A percentile compares a stretch with the other conserved stretches of the same genome.
These are phyloP conservation scores for Skeletonema costatum DNA, from an alignment of 108 stramenopile species.

Conservation along the genomic window DNA sequence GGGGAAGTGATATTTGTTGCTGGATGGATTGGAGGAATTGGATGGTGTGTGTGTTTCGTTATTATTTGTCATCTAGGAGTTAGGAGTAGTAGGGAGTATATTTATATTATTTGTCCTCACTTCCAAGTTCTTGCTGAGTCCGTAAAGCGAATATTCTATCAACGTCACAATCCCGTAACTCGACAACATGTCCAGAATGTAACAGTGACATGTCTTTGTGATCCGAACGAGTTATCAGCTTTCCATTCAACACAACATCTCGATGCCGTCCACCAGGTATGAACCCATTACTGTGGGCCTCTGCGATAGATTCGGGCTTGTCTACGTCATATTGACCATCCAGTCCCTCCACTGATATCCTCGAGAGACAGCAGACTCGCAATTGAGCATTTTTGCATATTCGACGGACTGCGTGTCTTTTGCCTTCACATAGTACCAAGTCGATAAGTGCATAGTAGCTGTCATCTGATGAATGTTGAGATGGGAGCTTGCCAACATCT, in stretches of 20 bases:
- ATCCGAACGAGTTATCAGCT: too few species aligned
- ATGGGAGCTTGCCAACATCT: slow-evolving; percentile 27
- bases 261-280: too few species aligned
- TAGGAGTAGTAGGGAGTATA: too few species aligned
- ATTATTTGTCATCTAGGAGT: neutral
- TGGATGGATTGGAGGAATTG: neutral
- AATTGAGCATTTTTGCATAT: slow-evolving; percentile 28
- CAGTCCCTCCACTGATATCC: slow-evolving; percentile 36
- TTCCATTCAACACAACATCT: too few species aligned
- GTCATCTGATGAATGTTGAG: slow-evolving; percentile 23
- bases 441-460: slow-evolving; percentile 29
- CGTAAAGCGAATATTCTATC: too few species aligned
- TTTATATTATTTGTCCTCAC: too few species aligned
- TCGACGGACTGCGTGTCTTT: slow-evolving; percentile 31
- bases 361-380: slow-evolving; percentile 32
- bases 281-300: too few species aligned
- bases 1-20: neutral
- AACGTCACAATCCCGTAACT: too few species aligned
- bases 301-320: too few species aligned
- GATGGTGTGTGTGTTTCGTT: neutral
- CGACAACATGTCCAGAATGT: too few species aligned
- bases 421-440: slow-evolving; percentile 28
- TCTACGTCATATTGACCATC: neutral
- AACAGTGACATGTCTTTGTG: too few species aligned
- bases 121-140: too few species aligned